Evolutionary conservation across 352 stramenopile species (phyloP).

Genomic region (Pythium guiyangense): DNA sequence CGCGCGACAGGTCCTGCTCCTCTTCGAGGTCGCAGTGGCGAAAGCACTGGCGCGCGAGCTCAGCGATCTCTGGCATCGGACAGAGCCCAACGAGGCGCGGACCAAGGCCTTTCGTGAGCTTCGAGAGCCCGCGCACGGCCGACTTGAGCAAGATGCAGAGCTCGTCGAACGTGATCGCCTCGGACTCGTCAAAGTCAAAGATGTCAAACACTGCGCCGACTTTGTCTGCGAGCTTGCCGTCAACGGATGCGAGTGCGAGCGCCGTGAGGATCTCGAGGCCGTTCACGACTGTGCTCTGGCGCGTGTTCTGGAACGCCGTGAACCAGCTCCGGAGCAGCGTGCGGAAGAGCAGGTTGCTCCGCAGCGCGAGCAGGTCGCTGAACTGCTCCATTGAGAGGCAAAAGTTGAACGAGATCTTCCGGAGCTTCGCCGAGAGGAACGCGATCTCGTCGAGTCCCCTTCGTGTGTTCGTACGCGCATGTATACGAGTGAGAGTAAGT

Average conservation of each 20-base stretch:
- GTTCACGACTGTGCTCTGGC: slow-evolving; percentile 54
- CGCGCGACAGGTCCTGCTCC: slow-evolving; percentile 53
- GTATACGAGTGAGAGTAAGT: neutral
- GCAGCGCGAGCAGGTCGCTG: slow-evolving; percentile 54
- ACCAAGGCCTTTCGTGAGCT: slow-evolving; percentile 56
- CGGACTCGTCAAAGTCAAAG: slow-evolving; percentile 72
- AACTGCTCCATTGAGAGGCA: slow-evolving; percentile 62
- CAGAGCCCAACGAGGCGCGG: slow-evolving; percentile 48
- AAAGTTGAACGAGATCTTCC: slow-evolving; percentile 71
- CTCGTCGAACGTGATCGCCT: slow-evolving; percentile 68
- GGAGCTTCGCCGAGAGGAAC: slow-evolving; percentile 47
- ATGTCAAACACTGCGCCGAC: slow-evolving; percentile 59
- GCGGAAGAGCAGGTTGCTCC: slow-evolving; percentile 52
- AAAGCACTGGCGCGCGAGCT: slow-evolving; percentile 63
- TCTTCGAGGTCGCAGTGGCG: slow-evolving; percentile 57
- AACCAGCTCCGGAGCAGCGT: slow-evolving; percentile 57
- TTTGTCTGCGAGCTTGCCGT: slow-evolving; percentile 61
- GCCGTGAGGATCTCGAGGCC: slow-evolving; percentile 64
- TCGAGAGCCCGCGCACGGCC: slow-evolving; percentile 55
- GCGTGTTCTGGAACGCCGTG: slow-evolving; percentile 61
- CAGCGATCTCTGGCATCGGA: slow-evolving; percentile 52
- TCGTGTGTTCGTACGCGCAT: neutral
- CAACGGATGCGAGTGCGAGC: slow-evolving; percentile 38
- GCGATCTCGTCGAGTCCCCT: slow-evolving; percentile 55
- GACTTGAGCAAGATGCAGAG: slow-evolving; percentile 75